These are phyloP conservation scores for Pseudocercospora macadamiae DNA, from an alignment of 2,329 filamentous ascomycete species.

Conservation along the genomic window DNA sequence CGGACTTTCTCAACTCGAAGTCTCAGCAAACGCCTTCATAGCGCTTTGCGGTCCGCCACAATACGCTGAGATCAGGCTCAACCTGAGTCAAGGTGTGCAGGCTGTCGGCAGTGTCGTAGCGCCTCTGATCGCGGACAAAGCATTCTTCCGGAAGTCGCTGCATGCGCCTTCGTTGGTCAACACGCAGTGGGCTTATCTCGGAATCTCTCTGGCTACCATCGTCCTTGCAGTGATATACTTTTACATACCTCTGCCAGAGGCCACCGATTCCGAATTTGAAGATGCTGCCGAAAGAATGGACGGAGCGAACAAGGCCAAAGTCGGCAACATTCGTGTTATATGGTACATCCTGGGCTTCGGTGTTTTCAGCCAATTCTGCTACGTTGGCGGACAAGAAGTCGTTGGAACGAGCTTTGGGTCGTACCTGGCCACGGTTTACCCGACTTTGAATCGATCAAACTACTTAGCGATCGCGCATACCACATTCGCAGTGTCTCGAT, in stretches of 20 bases:
- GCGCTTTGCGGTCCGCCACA: constrained; percentile 63
- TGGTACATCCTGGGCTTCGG: constrained; percentile 61
- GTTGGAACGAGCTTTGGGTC: constrained; percentile 52
- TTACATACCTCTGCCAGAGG: constrained; percentile 65
- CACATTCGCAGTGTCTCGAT: constrained; percentile 61
- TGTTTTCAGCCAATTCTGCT: constrained; percentile 61
- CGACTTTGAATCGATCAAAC: constrained; percentile 41
- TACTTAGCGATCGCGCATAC: constrained; percentile 60
- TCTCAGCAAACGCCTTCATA: constrained; percentile 65
- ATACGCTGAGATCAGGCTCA: constrained; percentile 63
- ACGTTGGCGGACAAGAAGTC: constrained; percentile 63
- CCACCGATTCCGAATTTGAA: constrained; percentile 62
- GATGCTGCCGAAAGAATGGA: constrained; percentile 56
- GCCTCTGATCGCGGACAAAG: constrained; percentile 61
- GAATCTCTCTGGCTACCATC: constrained; percentile 63
- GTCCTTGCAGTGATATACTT: constrained; percentile 62
- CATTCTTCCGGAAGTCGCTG: constrained; percentile 55
- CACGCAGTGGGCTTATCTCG: constrained; percentile 68
- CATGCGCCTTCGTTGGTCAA: constrained; percentile 59
- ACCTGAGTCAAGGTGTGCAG: constrained; percentile 64
- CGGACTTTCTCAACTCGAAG: constrained; percentile 63
- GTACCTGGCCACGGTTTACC: constrained; percentile 48
- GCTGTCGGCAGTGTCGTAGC: constrained; percentile 63
- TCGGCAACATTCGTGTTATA: constrained; percentile 53
- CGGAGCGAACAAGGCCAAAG: constrained; percentile 51